phyloP scores from a whole-genome alignment of 345 rosid species.

The Cardiospermum halicacabum region DNA sequence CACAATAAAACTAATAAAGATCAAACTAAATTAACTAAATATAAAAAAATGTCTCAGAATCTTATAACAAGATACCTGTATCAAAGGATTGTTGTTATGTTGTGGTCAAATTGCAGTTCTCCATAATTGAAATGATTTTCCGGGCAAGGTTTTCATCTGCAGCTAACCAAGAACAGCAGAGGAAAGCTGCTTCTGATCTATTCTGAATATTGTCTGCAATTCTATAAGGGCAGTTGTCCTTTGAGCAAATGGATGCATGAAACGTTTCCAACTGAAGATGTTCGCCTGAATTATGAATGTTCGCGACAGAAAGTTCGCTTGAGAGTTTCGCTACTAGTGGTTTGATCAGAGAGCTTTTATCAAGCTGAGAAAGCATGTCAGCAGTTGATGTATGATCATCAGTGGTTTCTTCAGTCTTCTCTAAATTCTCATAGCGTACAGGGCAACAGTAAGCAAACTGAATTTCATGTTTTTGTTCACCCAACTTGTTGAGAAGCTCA shows the following conservation, averaged over 20 bases:
- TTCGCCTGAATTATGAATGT: constrained; percentile 41
- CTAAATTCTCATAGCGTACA: constrained; percentile 15
- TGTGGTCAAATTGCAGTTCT: constrained; percentile 11
- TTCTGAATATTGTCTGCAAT: constrained; percentile 9
- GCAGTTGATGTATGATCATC: constrained; percentile 12
- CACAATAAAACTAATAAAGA: background rate
- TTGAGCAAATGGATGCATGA: constrained; percentile 36
- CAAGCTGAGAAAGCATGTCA: background rate
- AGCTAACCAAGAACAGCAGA: constrained; percentile 73
- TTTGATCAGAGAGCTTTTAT: constrained; percentile 28
- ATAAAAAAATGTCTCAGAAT: background rate
- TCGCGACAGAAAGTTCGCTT: constrained; percentile 24
- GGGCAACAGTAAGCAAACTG: constrained; percentile 66
- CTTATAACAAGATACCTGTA: background rate
- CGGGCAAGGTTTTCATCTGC: constrained; percentile 68
- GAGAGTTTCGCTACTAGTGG: constrained; percentile 34
- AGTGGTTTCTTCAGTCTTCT: constrained; percentile 8
- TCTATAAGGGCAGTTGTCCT: constrained; percentile 56
- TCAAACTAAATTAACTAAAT: background rate
- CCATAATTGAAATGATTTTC: constrained; percentile 50
- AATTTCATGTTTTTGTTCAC: constrained; percentile 42
- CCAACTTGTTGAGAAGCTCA: constrained; percentile 45
- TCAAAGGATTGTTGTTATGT: constrained; percentile 6
- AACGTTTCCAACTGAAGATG: constrained; percentile 57
- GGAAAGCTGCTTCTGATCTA: constrained; percentile 26